Evolutionary conservation across 2,329 filamentous ascomycete species (phyloP), one percentile per base, ranked within the genome.

Genomic region (Penicillium freii): DNA sequence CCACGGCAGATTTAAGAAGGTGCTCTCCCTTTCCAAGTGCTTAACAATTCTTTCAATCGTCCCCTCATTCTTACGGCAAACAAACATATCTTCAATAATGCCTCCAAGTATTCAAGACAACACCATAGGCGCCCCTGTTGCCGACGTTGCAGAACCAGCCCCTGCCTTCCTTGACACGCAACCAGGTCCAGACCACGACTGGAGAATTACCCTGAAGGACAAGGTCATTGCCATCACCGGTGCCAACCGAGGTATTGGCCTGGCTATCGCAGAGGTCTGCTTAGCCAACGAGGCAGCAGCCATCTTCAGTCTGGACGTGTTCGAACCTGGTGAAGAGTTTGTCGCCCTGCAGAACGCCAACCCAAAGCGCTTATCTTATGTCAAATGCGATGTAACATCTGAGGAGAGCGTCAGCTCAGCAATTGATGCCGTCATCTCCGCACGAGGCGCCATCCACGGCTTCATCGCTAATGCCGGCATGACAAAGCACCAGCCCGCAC

Each of bases 261-360:
- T 80, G 5, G 78, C 77, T 19, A 75, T 81, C 44, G 78, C 78
- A 23, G 75, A 81, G 62, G 75, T 77, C 45, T 80, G 77, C 61
- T 71, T 81, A 10, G 75, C 73, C 61, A 81, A 81, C 64, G 67
- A 67, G 4, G 78, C 78, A 21, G 71, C 68, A 34, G 62, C 58
- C 34, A 70, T 78, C 45, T 78, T 75, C 69, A 76, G 73, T 13
- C 67, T 79, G 38, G 77, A 79, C 64, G 68, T 78, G 44, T 68
- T 71, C 51, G 69, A 72, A 25, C 72, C 73, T 0, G 67, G 66
- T 19, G 67, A 69, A n/a, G 72, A 75, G 17, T 74, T 73, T 52
- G 40, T 36, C 8, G 70, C 64, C 8, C 59, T 81, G 9, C 67
- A 72, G 45, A 77, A 78, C 61, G 68, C 71, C 6, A 74, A 77